Evolutionary conservation across 495 filamentous ascomycete genomes (phyloP).

Genomic region (Penicillium fimorum): DNA sequence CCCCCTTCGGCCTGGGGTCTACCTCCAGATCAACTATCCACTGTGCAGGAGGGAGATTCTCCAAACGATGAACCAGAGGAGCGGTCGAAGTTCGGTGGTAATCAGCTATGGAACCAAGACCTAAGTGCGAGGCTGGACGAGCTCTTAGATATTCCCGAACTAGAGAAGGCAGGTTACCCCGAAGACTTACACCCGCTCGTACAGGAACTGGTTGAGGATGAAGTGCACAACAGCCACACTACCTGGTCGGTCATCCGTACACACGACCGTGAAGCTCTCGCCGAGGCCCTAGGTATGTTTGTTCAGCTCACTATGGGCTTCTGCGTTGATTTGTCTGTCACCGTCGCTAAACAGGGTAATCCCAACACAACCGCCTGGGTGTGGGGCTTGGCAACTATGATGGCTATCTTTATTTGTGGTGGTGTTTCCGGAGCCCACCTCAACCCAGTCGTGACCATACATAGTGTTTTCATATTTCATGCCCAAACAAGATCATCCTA

Average conservation of each 20-base stretch:
- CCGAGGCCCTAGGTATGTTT: constrained; percentile 50
- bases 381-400: constrained; percentile 58
- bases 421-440: constrained; percentile 57
- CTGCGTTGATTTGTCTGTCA: constrained; percentile 49
- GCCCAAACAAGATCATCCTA: neutral
- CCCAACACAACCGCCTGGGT: constrained; percentile 52
- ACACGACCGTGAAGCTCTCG: constrained; percentile 49
- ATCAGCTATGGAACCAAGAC: constrained; percentile 22
- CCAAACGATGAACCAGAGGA: constrained; percentile 18
- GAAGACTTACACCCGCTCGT: constrained; percentile 44
- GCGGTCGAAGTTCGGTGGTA: constrained; percentile 17
- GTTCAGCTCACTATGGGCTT: constrained; percentile 47
- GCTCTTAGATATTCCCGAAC: constrained; percentile 17
- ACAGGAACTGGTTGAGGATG: constrained; percentile 41
- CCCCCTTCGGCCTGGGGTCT: constrained; percentile 25
- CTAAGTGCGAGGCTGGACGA: constrained; percentile 13
- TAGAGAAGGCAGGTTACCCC: constrained; percentile 30
- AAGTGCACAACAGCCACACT: constrained; percentile 50
- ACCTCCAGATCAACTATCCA: constrained; percentile 23
- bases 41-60: constrained; percentile 27
- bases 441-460: constrained; percentile 51
- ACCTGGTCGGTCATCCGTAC: constrained; percentile 54
- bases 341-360: constrained; percentile 39
- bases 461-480: neutral
- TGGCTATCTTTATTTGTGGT: constrained; percentile 56